A percentile compares a stretch with the other conserved stretches of the same genome.
These are phyloP conservation scores for Trichosporon asahii DNA, from an alignment of 1,284 basidiomycete species.

Conservation along the genomic window DNA sequence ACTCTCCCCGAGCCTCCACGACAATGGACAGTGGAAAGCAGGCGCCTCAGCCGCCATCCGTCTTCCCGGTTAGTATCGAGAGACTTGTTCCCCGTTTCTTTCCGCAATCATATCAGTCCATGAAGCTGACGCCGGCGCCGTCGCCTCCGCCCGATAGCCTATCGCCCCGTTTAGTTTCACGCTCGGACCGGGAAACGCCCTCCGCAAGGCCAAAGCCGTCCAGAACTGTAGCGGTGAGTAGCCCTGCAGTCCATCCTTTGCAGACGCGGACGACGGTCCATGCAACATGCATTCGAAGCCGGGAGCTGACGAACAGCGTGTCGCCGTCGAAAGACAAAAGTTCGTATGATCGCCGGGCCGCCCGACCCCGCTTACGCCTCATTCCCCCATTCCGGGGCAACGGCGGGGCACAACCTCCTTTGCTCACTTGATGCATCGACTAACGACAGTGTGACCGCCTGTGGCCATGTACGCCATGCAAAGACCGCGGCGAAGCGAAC, in stretches of 20 bases:
- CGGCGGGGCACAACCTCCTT: not conserved
- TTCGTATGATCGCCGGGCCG: not conserved
- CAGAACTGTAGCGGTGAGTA: conserved; percentile 27
- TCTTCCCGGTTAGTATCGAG: conserved; percentile 13
- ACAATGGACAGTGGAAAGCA: not conserved
- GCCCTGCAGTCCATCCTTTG: not conserved
- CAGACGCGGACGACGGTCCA: not conserved
- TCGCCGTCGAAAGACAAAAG: conserved; percentile 26
- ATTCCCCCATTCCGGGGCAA: not conserved
- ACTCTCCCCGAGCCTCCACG: not conserved
- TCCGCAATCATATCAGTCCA: too few relatives aligned
- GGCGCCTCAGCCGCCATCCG: not conserved
- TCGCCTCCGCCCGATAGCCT: conserved; percentile 4
- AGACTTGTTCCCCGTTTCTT: not conserved
- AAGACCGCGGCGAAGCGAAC: conserved; percentile 27
- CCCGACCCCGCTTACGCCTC: not conserved
- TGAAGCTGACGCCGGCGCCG: conserved; percentile 10
- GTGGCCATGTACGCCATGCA: conserved; percentile 27
- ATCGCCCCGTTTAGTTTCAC: conserved; percentile 23
- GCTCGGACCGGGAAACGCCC: conserved; percentile 15
- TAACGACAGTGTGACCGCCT: conserved; percentile 20
- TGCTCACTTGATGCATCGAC: not conserved
- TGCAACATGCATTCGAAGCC: not conserved
- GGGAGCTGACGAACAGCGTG: conserved; percentile 16
- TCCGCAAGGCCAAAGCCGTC: conserved; percentile 23